phyloP scores from a whole-genome alignment of 2,329 filamentous ascomycete species.

The Fusarium floridanum region DNA sequence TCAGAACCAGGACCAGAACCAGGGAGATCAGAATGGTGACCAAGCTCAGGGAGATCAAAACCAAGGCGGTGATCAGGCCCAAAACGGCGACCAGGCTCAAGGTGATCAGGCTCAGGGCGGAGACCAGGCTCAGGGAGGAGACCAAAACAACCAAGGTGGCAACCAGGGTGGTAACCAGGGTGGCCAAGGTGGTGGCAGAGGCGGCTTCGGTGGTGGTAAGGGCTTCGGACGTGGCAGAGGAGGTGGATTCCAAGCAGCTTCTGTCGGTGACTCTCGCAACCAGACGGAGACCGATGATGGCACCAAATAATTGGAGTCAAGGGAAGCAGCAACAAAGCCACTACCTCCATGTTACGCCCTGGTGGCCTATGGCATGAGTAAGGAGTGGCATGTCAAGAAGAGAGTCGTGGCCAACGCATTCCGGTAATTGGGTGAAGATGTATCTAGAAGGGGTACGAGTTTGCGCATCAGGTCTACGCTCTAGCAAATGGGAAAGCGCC shows the following conservation, averaged over 20 bases:
- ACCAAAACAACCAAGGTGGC: not conserved
- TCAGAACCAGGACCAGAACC: not conserved
- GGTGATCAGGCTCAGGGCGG: not conserved
- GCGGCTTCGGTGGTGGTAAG: not conserved
- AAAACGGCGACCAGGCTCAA: not conserved
- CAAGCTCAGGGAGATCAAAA: slow-evolving; percentile 9
- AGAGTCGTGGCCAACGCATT: slow-evolving; percentile 53
- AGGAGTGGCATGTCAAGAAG: slow-evolving; percentile 64
- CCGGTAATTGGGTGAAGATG: slow-evolving; percentile 53
- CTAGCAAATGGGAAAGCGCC: slow-evolving; percentile 15
- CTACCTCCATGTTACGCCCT: slow-evolving; percentile 65
- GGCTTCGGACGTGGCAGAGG: slow-evolving; percentile 13
- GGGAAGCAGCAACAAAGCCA: slow-evolving; percentile 46
- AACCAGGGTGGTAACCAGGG: slow-evolving; percentile 15
- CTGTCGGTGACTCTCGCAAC: slow-evolving; percentile 26
- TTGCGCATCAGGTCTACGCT: slow-evolving; percentile 20
- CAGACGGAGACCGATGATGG: slow-evolving; percentile 27
- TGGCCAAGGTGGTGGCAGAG: slow-evolving; percentile 2
- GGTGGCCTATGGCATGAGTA: slow-evolving; percentile 61
- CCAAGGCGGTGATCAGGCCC: not conserved
- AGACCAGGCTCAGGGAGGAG: not conserved
- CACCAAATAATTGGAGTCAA: slow-evolving; percentile 34
- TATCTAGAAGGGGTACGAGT: slow-evolving; percentile 29
- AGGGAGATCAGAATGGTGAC: slow-evolving; percentile 1
- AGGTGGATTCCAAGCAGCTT: slow-evolving; percentile 34